phyloP scores from a whole-genome alignment of 1,284 basidiomycete genomes.

The Erythrobasidium hasegawianum region DNA sequence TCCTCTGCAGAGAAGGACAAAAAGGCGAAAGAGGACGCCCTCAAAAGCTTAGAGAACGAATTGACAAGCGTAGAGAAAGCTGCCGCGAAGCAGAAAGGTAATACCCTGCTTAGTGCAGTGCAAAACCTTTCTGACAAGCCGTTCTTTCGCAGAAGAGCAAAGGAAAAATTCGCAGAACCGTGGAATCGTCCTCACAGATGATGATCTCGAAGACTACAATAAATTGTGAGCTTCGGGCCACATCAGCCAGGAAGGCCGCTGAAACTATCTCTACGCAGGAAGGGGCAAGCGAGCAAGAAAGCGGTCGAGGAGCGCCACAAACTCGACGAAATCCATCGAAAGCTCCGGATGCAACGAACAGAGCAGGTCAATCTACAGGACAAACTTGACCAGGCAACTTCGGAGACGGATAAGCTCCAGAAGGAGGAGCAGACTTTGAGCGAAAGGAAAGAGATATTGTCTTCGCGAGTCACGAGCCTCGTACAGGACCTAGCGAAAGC shows the following conservation, averaged over 20 bases:
- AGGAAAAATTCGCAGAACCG: slow-evolving; percentile 64
- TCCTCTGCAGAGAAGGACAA: slow-evolving; percentile 68
- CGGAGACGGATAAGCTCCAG: slow-evolving; percentile 56
- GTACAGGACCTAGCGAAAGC: slow-evolving; percentile 59
- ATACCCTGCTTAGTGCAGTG: neutral
- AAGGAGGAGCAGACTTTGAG: slow-evolving; percentile 60
- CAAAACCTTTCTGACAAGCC: neutral
- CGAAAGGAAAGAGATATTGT: slow-evolving; percentile 55
- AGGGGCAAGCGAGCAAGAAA: slow-evolving; percentile 64
- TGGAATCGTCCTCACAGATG: slow-evolving; percentile 74
- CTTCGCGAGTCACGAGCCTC: slow-evolving; percentile 52
- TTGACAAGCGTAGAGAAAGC: slow-evolving; percentile 60
- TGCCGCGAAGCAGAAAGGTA: neutral
- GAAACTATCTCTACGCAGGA: slow-evolving; percentile 54
- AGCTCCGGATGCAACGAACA: slow-evolving; percentile 70
- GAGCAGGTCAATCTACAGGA: slow-evolving; percentile 57
- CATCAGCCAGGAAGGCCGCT: too few species aligned
- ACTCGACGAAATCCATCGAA: slow-evolving; percentile 73
- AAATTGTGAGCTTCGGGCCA: too few species aligned
- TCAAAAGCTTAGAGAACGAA: slow-evolving; percentile 62
- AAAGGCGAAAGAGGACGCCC: slow-evolving; percentile 61
- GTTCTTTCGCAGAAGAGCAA: slow-evolving; percentile 60
- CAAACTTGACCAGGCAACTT: slow-evolving; percentile 63
- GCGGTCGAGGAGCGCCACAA: slow-evolving; percentile 84
- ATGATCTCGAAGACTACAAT: slow-evolving; percentile 82